Conservation (phyloP, 768 basidiomycete genomes). For the Dioszegia crocea region DNA sequence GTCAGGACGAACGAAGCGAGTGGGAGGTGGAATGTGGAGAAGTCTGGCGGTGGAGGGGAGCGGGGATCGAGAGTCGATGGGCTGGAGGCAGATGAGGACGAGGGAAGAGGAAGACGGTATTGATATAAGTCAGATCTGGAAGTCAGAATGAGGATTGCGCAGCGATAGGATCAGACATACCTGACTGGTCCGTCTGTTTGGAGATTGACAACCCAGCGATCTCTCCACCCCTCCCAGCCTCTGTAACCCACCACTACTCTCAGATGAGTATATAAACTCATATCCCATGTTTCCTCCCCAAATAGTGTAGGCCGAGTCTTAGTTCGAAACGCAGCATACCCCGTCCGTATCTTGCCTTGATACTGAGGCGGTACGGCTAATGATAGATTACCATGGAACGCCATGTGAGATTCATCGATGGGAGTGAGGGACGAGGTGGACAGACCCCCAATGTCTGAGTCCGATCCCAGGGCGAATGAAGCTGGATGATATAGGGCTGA, state of each 20-base stretch:
- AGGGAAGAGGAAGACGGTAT: slow-evolving; percentile 61
- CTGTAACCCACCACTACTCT: slow-evolving; percentile 71
- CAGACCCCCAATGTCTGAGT: slow-evolving; percentile 77
- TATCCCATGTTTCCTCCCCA: slow-evolving; percentile 78
- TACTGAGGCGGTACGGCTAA: slow-evolving; percentile 64
- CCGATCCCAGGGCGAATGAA: slow-evolving; percentile 75
- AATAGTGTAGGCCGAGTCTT: slow-evolving; percentile 79
- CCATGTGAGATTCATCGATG: slow-evolving; percentile 53
- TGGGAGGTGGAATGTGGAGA: slow-evolving; percentile 62
- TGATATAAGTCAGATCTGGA: slow-evolving; percentile 85
- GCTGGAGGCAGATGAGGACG: slow-evolving; percentile 17
- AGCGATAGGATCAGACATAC: slow-evolving; percentile 20
- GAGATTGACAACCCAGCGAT: slow-evolving; percentile 88
- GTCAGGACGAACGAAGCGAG: slow-evolving; percentile 57
- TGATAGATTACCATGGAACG: slow-evolving; percentile 71
- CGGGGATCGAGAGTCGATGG: slow-evolving; percentile 20
- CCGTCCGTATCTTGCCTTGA: slow-evolving; percentile 67
- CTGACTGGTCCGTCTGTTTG: slow-evolving; percentile 69
- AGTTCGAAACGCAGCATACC: slow-evolving; percentile 87
- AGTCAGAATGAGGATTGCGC: not conserved
- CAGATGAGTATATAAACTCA: slow-evolving; percentile 73
- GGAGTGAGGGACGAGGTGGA: slow-evolving; percentile 34
- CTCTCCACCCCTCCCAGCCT: slow-evolving; percentile 70
- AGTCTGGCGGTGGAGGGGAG: slow-evolving; percentile 16
- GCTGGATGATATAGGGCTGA: slow-evolving; percentile 51